These are phyloP conservation scores for Zygotorulaspora chibaensis DNA, from an alignment of 805 yeast species.

Conservation along the genomic window DNA sequence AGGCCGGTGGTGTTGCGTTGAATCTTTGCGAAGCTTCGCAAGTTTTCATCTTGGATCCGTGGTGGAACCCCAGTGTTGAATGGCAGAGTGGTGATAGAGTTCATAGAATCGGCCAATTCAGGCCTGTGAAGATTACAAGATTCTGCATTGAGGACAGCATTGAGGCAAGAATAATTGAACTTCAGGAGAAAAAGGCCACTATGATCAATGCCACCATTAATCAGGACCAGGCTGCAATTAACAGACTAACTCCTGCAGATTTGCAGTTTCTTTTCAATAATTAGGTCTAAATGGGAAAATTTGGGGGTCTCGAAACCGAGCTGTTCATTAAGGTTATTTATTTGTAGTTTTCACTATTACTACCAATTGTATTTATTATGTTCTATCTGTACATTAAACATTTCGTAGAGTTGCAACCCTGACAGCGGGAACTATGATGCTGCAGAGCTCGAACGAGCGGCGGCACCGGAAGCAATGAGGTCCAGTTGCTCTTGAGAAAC, in stretches of 20 bases:
- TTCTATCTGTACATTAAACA: neutral
- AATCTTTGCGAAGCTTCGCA: conserved; percentile 96
- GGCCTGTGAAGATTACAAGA: conserved; percentile 91
- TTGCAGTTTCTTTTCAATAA: conserved; percentile 90
- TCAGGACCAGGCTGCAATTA: conserved; percentile 87
- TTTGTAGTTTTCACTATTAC: neutral
- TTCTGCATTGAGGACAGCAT: conserved; percentile 95
- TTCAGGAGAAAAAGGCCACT: conserved; percentile 95
- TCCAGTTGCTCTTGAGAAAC: conserved; percentile 55
- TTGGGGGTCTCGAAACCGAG: neutral
- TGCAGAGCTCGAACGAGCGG: conserved; percentile 69
- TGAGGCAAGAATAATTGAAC: conserved; percentile 90
- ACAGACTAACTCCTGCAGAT: conserved; percentile 85
- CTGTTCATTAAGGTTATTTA: neutral
- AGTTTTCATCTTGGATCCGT: conserved; percentile 92
- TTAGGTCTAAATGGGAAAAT: conserved; percentile 29
- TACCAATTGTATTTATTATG: neutral
- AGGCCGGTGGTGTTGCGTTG: conserved; percentile 98
- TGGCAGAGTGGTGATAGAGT: conserved; percentile 99
- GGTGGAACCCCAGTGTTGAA: conserved; percentile 99
- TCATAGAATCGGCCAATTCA: conserved; percentile 91
- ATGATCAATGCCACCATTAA: conserved; percentile 98
- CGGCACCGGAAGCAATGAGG: conserved; percentile 61
- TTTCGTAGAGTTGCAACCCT: neutral
- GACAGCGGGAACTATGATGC: conserved; percentile 1